Evolutionary conservation across 1,284 basidiomycete genomes (phyloP).

Genomic region (Spongiforma sp.): DNA sequence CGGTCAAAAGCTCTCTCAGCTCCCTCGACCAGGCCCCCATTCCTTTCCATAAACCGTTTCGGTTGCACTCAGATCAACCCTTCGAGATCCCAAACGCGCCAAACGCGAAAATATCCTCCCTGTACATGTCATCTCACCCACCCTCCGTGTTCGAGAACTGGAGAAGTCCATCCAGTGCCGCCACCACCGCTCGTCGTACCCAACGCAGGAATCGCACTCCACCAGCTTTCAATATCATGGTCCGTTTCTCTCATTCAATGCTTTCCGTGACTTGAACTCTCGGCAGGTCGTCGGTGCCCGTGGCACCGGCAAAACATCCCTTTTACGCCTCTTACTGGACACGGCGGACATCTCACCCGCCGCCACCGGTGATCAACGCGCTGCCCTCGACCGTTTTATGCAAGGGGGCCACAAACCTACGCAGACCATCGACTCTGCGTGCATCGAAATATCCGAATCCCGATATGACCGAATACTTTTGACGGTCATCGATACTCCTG

Average conservation of each 20-base stretch:
- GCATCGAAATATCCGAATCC: constrained; percentile 80
- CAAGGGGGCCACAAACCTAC: constrained; percentile 63
- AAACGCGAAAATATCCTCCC: constrained; percentile 61
- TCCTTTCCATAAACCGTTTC: constrained; percentile 82
- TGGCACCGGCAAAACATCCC: constrained; percentile 80
- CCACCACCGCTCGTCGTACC: constrained; percentile 52
- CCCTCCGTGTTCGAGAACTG: constrained; percentile 62
- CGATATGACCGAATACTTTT: constrained; percentile 75
- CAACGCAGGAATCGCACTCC: constrained; percentile 67
- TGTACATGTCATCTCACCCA: constrained; percentile 64
- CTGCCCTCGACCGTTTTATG: constrained; percentile 64
- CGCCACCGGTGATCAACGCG: constrained; percentile 70
- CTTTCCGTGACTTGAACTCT: constrained; percentile 5
- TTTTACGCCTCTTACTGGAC: constrained; percentile 70
- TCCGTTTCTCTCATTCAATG: constrained; percentile 31
- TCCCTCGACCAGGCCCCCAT: constrained; percentile 55
- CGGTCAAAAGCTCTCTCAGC: constrained; percentile 66
- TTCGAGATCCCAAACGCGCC: constrained; percentile 39
- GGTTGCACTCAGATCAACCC: constrained; percentile 46
- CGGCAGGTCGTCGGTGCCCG: constrained; percentile 75
- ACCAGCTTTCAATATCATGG: constrained; percentile 85
- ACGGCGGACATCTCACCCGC: constrained; percentile 78
- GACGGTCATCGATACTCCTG: constrained; percentile 82
- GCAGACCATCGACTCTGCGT: constrained; percentile 63
- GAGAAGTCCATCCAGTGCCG: constrained; percentile 44